Evolutionary conservation across 495 filamentous ascomycete species (phyloP), one percentile per base, ranked within the genome.

Genomic region (Corynascus novoguineensis): DNA sequence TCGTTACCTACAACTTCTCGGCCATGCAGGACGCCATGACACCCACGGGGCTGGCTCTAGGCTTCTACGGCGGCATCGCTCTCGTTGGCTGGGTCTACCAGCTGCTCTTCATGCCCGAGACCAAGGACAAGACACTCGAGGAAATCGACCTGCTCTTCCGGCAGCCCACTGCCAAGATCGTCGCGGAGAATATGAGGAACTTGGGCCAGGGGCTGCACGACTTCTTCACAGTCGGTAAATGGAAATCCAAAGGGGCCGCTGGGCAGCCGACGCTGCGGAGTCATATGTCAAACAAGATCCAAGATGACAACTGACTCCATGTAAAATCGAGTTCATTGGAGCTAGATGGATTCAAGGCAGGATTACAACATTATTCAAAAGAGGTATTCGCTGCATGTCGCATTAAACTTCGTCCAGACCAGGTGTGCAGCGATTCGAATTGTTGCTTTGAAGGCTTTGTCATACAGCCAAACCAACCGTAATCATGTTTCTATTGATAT

Each of bases 1-100:
- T 52, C 29, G 49, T 52, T 19, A 52, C 49, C 22, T 52, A 52
- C 49, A 52, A 52, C 34, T 52, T 52, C 35, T 52, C 49, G 49
- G 49, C 34, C 7, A 52, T 52, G 49, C 49, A 52, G 49, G 10
- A 40, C 34, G 34, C 49, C 34, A 52, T 52, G 49, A 52, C 49
- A n/a, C 32, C 7, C 22, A 52, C 49, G 34, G 49, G 49, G 15
- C 24, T 52, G 35, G 28, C 49, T 21, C 49, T 52, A 3, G 49
- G 49, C 10, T 52, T 52, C 11, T 52, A 52, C 49, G 49, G 49
- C 22, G 49, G 49, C 21, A 52, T 52, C 9, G 49, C 49, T 0
- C 34, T 40, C 11, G 32, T 52, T 14, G 49, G 49, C 29, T 52
- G 49, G 49, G 3, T 52, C 49, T 52, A 52, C 49, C 49, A 52